A percentile compares a stretch with the other conserved stretches of the same genome.
These are phyloP conservation scores for Epichloe sp. DNA, from an alignment of 2,329 filamentous ascomycete species.

Conservation along the genomic window DNA sequence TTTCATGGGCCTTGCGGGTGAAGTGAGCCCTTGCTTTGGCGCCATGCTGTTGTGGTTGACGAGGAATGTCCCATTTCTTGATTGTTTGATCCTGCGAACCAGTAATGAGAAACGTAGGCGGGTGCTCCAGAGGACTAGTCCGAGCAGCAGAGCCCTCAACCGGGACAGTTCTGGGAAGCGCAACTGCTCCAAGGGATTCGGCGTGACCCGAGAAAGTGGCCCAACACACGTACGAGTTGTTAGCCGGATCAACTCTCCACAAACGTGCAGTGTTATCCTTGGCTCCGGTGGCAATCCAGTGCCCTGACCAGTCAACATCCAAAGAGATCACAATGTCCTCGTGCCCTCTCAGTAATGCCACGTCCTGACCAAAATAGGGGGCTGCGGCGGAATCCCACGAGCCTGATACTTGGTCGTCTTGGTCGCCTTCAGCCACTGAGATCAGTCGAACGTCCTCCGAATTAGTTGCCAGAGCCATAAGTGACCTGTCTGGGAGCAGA, in stretches of 20 bases:
- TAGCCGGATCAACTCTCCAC: constrained; percentile 72
- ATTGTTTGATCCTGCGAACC: constrained; percentile 93
- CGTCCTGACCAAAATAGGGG: constrained; percentile 77
- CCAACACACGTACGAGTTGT: constrained; percentile 65
- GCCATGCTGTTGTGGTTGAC: constrained; percentile 29
- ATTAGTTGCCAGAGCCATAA: constrained; percentile 87
- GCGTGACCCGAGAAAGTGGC: constrained; percentile 82
- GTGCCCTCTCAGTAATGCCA: constrained; percentile 76
- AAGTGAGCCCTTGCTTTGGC: constrained; percentile 54
- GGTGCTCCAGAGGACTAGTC: constrained; percentile 61
- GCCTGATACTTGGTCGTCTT: constrained; percentile 11
- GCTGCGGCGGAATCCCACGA: constrained; percentile 12
- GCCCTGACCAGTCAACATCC: constrained; percentile 90
- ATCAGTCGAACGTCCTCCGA: constrained; percentile 86
- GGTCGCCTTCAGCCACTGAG: constrained; percentile 41
- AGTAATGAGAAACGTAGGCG: constrained; percentile 75
- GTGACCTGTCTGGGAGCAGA: constrained; percentile 63
- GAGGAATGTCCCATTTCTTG: constrained; percentile 80
- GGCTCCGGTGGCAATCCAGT: constrained; percentile 90
- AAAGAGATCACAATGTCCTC: constrained; percentile 92
- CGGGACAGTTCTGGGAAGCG: constrained; percentile 60
- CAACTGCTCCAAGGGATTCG: constrained; percentile 83
- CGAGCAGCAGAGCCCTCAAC: constrained; percentile 56
- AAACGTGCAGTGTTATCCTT: constrained; percentile 92
- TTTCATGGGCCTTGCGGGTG: constrained; percentile 93